Conservation (phyloP, 768 basidiomycete species). For the Trichaptum fuscoviolaceum region DNA sequence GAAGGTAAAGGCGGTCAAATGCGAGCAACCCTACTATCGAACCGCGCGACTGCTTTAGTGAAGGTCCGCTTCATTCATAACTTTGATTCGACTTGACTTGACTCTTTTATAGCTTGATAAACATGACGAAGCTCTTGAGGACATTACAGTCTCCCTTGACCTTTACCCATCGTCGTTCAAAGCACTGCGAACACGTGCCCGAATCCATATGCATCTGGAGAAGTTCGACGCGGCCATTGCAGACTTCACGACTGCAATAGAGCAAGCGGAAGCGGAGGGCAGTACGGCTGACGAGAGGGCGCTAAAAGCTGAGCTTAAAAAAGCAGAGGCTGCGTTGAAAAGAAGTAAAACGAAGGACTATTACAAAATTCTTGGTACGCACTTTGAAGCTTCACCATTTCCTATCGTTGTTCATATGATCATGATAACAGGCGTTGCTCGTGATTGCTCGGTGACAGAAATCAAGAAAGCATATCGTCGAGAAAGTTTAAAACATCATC, state of each 20-base stretch:
- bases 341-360: slow-evolving; percentile 89
- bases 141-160: slow-evolving; percentile 62
- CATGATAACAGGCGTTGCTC: slow-evolving; percentile 32
- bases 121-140: slow-evolving; percentile 63
- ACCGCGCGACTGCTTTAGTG: slow-evolving; percentile 75
- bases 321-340: slow-evolving; percentile 79
- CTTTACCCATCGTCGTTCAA: slow-evolving; percentile 72
- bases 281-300: slow-evolving; percentile 56
- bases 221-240: slow-evolving; percentile 63
- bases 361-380: slow-evolving; percentile 64
- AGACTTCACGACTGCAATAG: slow-evolving; percentile 77
- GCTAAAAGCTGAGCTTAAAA: slow-evolving; percentile 63
- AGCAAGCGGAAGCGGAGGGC: slow-evolving; percentile 63
- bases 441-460: slow-evolving; percentile 61
- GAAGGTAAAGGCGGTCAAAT: slow-evolving; percentile 80
- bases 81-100: neutral
- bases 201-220: slow-evolving; percentile 70
- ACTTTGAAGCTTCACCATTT: neutral
- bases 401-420: neutral
- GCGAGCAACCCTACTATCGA: slow-evolving; percentile 73
- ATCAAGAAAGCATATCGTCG: slow-evolving; percentile 91
- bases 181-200: slow-evolving; percentile 80
- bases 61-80: slow-evolving; percentile 42
- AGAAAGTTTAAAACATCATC: slow-evolving; percentile 81
- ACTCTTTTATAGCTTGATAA: slow-evolving; percentile 44